phyloP scores from a whole-genome alignment of 2,329 filamentous ascomycete species.

The Aspergillus pseudonomiae region DNA sequence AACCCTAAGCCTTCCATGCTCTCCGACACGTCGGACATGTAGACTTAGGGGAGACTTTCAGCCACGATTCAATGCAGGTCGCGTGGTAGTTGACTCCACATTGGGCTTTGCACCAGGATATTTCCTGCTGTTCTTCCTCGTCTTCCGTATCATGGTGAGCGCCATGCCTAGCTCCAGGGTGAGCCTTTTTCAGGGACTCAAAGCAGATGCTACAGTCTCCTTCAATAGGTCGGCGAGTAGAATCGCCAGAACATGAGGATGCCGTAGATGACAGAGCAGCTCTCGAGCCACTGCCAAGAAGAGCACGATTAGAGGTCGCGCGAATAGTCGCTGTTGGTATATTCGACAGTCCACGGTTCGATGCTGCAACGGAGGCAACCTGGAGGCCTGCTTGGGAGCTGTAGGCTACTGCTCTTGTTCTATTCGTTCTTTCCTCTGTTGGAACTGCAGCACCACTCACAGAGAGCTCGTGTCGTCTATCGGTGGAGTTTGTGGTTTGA shows the following conservation, averaged over 20 bases:
- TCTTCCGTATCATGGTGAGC: background rate
- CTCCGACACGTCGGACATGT: constrained; percentile 23
- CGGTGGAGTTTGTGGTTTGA: background rate
- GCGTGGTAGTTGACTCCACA: constrained; percentile 28
- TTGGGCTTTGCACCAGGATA: constrained; percentile 25
- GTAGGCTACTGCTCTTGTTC: background rate
- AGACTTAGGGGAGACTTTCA: constrained; percentile 4
- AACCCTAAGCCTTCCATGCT: constrained; percentile 9
- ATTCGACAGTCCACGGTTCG: background rate
- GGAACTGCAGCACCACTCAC: background rate
- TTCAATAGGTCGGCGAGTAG: constrained; percentile 6
- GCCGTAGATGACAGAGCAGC: background rate
- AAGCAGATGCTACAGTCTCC: constrained; percentile 13
- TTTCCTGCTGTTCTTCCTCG: background rate
- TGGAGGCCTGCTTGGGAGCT: background rate
- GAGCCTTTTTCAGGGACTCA: background rate
- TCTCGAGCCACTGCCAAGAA: background rate
- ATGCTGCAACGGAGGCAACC: background rate
- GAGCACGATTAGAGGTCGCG: background rate
- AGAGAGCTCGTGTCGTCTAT: background rate
- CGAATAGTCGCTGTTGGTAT: background rate
- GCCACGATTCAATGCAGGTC: constrained; percentile 23
- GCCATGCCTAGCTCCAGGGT: background rate
- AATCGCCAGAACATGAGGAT: background rate
- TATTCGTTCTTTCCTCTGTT: background rate